phyloP scores from a whole-genome alignment of 257 asterid species.

The Schizonepeta tenuifolia region DNA sequence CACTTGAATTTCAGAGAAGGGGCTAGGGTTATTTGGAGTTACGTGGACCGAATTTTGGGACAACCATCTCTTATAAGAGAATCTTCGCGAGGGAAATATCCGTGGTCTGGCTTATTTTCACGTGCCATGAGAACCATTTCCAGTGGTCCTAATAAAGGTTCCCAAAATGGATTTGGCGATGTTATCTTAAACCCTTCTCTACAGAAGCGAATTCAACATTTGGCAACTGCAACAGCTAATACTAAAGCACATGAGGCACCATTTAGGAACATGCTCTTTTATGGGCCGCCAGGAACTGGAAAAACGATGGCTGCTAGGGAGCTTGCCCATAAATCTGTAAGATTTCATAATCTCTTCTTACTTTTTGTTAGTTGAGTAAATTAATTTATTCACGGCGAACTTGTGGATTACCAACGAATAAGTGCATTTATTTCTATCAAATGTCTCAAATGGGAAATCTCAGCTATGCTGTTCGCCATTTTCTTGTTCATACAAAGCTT shows the following conservation, averaged over 20 bases:
- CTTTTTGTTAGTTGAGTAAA: conserved; percentile 17
- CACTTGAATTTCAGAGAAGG: conserved; percentile 82
- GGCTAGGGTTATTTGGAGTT: conserved; percentile 93
- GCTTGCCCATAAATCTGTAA: conserved; percentile 95
- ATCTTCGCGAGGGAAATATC: conserved; percentile 97
- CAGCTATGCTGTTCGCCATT: neutral
- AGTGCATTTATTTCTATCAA: neutral
- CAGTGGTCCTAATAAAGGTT: conserved; percentile 45
- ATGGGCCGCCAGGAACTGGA: conserved; percentile 99
- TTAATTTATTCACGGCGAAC: too few species aligned
- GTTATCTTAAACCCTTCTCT: conserved; percentile 92
- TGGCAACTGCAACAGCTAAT: conserved; percentile 87
- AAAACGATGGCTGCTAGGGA: conserved; percentile 99
- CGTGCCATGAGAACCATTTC: conserved; percentile 59
- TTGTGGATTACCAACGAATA: neutral
- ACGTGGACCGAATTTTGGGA: conserved; percentile 95
- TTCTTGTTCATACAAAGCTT: neutral
- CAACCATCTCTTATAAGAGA: conserved; percentile 97
- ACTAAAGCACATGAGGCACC: conserved; percentile 97
- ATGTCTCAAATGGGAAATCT: neutral
- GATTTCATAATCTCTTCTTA: conserved; percentile 36
- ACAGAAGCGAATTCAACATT: conserved; percentile 80
- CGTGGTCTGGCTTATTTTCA: conserved; percentile 83
- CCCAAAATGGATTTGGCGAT: conserved; percentile 73
- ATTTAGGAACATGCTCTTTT: conserved; percentile 90